phyloP scores from a whole-genome alignment of 257 asterid species.

The Plantago ovata region DNA sequence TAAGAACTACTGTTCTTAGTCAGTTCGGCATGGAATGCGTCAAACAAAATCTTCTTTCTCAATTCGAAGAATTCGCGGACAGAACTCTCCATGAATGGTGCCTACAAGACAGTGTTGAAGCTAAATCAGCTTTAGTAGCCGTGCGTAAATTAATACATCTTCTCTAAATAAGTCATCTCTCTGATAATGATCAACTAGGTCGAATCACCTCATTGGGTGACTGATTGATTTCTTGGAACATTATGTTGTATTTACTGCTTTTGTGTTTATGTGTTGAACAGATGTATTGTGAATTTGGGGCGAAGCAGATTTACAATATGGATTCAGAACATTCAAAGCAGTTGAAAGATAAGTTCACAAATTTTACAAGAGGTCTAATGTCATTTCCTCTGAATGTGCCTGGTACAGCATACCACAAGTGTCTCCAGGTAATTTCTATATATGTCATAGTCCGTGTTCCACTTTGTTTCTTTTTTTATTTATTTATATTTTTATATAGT shows the following conservation, averaged over 20 bases:
- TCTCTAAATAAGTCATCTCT: too few species aligned
- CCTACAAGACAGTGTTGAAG: constrained; percentile 2
- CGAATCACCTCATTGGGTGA: too few species aligned
- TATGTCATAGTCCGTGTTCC: too few species aligned
- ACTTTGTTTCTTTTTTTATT: too few species aligned
- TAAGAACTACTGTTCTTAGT: not conserved
- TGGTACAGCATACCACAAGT: constrained; percentile 17
- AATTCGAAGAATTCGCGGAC: constrained; percentile 1
- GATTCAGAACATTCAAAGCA: constrained; percentile 4
- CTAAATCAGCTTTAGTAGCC: constrained; percentile 1
- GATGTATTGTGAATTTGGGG: not conserved
- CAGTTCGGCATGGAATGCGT: constrained; percentile 15
- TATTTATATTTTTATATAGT: too few species aligned
- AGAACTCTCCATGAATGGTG: constrained; percentile 13
- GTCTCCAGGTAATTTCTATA: constrained; percentile 13
- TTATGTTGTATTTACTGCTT: not conserved
- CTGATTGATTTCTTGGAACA: too few species aligned
- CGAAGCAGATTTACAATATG: not conserved
- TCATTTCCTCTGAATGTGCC: constrained; percentile 25
- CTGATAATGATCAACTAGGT: too few species aligned
- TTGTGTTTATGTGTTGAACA: not conserved
- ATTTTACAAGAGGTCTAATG: constrained; percentile 7
- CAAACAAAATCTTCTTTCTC: constrained; percentile 15
- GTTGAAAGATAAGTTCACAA: not conserved
- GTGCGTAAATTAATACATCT: not conserved